Evolutionary conservation across 345 rosid species (phyloP).

Genomic region (Physaria fendleri): DNA sequence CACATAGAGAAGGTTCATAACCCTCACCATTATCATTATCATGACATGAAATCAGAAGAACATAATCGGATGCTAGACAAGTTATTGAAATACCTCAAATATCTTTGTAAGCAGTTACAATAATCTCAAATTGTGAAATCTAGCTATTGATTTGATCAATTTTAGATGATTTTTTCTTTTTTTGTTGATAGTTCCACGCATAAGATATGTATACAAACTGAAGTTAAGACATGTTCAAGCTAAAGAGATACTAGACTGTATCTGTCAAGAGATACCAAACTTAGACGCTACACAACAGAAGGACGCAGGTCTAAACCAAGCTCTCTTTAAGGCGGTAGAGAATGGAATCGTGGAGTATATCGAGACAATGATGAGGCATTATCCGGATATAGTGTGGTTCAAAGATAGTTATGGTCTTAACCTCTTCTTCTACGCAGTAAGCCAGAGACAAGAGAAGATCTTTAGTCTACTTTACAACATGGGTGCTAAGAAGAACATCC

Average conservation of each 20-base stretch:
- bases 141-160: neutral
- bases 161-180: neutral
- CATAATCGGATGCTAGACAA: neutral
- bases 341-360: constrained; percentile 58
- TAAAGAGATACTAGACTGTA: constrained; percentile 35
- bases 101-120: constrained; percentile 27
- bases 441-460: constrained; percentile 65
- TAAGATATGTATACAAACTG: constrained; percentile 39
- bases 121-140: neutral
- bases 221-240: constrained; percentile 52
- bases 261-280: constrained; percentile 46
- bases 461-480: constrained; percentile 56
- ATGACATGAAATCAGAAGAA: constrained; percentile 11
- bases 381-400: constrained; percentile 56
- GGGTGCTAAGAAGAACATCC: constrained; percentile 53
- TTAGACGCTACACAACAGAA: constrained; percentile 29
- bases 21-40: constrained; percentile 5
- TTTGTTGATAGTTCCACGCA: constrained; percentile 40
- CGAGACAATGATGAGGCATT: constrained; percentile 41
- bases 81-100: constrained; percentile 17
- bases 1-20: constrained; percentile 16
- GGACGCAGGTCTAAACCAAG: constrained; percentile 29
- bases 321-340: constrained; percentile 51
- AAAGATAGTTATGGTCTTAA: constrained; percentile 36
- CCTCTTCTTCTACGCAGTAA: constrained; percentile 49